Evolutionary conservation across 2,329 filamentous ascomycete genomes (phyloP).

Genomic region (Phaeosphaeriaceae sp.): DNA sequence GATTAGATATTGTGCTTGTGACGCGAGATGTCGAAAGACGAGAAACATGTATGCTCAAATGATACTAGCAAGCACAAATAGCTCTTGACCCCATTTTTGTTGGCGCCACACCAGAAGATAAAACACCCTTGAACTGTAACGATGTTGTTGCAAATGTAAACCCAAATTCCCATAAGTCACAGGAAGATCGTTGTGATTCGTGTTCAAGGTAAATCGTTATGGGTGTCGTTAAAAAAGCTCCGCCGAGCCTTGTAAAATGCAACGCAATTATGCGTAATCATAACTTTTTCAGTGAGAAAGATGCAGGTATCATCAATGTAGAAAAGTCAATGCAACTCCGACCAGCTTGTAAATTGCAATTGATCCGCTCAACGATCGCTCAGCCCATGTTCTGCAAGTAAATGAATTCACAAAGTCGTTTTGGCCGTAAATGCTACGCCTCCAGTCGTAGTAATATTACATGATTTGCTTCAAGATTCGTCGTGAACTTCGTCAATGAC

Average conservation of each 20-base stretch:
- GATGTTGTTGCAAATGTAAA: slow-evolving; percentile 7
- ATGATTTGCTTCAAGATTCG: slow-evolving; percentile 38
- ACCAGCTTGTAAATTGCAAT: not conserved
- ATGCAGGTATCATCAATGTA: slow-evolving; percentile 1
- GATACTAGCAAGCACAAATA: not conserved
- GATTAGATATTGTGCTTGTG: not conserved
- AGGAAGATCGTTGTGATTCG: not conserved
- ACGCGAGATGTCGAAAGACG: not conserved
- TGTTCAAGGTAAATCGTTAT: slow-evolving; percentile 10
- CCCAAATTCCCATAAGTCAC: not conserved
- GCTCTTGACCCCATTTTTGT: slow-evolving; percentile 4
- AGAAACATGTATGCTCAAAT: not conserved
- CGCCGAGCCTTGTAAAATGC: slow-evolving; percentile 9
- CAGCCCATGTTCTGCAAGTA: not conserved
- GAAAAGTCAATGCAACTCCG: slow-evolving; percentile 3
- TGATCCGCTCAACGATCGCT: not conserved
- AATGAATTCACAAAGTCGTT: not conserved
- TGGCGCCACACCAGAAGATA: slow-evolving; percentile 12
- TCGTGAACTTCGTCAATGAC: slow-evolving; percentile 49
- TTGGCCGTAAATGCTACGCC: not conserved
- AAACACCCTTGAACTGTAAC: slow-evolving; percentile 23
- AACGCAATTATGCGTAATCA: slow-evolving; percentile 12
- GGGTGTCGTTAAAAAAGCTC: slow-evolving; percentile 18
- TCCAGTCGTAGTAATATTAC: not conserved
- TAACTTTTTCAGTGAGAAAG: slow-evolving; percentile 18